A percentile compares a stretch with the other conserved stretches of the same genome.
phyloP scores from a whole-genome alignment of 1,284 basidiomycete species.

The Phellopilus nigrolimitatus region DNA sequence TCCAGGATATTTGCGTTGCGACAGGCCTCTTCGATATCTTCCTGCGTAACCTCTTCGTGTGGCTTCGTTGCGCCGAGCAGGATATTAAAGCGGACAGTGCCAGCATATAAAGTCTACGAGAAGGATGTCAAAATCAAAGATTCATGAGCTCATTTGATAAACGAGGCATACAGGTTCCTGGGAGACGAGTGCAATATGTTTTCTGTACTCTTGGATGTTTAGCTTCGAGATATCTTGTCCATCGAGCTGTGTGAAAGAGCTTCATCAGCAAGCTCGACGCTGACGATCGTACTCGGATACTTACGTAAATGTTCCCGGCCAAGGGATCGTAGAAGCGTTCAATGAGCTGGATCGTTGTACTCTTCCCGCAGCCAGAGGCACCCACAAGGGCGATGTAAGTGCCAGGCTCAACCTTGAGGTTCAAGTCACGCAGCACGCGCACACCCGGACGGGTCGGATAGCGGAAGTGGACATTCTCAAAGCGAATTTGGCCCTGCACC shows the following conservation, averaged over 20 bases:
- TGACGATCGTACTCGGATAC: constrained; percentile 25
- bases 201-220: constrained; percentile 81
- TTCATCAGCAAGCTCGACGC: constrained; percentile 10
- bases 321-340: constrained; percentile 88
- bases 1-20: constrained; percentile 88
- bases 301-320: constrained; percentile 62
- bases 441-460: constrained; percentile 90
- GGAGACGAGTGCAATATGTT: constrained; percentile 84
- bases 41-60: constrained; percentile 75
- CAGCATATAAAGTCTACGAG: constrained; percentile 71
- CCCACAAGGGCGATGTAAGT: constrained; percentile 92
- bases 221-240: constrained; percentile 74
- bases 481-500: constrained; percentile 66
- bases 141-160: too few species aligned
- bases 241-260: constrained; percentile 53
- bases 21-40: constrained; percentile 82
- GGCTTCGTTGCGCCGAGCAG: constrained; percentile 85
- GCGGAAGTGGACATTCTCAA: constrained; percentile 89
- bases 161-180: constrained; percentile 67
- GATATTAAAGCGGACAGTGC: constrained; percentile 85
- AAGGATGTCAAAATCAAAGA: constrained; percentile 22
- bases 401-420: constrained; percentile 80
- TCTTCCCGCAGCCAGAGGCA: constrained; percentile 85
- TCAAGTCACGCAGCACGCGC: constrained; percentile 79
- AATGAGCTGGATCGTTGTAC: constrained; percentile 81